Evolutionary conservation across 441 rosid genomes (phyloP).

Genomic region (Populus hybrid): DNA sequence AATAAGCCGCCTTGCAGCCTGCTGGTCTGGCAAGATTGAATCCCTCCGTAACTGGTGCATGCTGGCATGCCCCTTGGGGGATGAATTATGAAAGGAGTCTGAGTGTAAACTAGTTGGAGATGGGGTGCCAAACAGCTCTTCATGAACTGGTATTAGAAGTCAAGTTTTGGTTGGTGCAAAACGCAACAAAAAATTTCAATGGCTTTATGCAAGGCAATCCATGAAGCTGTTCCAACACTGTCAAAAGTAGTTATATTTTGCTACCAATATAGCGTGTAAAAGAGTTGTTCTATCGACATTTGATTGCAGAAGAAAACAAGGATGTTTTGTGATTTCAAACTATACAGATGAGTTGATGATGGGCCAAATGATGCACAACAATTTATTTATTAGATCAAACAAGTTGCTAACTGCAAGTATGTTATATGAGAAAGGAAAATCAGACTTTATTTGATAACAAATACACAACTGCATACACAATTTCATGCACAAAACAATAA

Average conservation of each 20-base stretch:
- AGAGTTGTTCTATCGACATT: no score
- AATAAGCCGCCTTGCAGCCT: not conserved
- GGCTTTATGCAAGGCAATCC: no score
- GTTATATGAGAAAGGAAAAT: not conserved
- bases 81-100: not conserved
- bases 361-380: not conserved
- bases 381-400: not conserved
- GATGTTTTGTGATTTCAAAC: no score
- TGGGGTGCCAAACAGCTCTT: no score
- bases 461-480: constrained; percentile 1
- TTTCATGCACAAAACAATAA: constrained; percentile 23
- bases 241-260: no score
- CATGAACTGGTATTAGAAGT: no score
- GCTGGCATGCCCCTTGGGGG: not conserved
- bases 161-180: no score
- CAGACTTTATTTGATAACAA: constrained; percentile 23
- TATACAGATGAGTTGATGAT: not conserved
- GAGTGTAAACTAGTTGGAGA: not conserved
- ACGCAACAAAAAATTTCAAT: no score
- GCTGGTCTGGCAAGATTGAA: not conserved
- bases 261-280: no score
- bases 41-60: not conserved
- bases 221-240: no score
- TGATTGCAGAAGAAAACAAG: no score
- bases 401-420: not conserved